Conservation (phyloP, 371 early-diverging fungal species). For the Batrachochytrium dendrobatidis region DNA sequence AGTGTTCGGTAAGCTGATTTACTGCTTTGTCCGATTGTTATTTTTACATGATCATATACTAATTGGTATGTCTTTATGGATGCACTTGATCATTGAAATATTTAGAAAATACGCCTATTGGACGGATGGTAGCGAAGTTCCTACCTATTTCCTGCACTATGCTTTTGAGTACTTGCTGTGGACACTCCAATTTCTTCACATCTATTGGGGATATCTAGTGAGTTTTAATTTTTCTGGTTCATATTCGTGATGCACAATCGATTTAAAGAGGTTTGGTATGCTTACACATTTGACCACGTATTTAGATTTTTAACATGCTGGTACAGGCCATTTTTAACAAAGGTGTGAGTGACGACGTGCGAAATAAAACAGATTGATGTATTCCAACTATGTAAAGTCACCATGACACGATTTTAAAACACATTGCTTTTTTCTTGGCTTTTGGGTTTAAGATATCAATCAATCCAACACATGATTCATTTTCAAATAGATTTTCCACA, state of each 20-base stretch:
- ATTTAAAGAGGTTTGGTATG: background rate
- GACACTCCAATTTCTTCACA: conserved; percentile 28
- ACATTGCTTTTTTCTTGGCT: too few species aligned
- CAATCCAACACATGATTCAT: background rate
- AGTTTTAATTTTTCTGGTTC: conserved; percentile 1
- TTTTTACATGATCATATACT: background rate
- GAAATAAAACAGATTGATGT: conserved; percentile 20
- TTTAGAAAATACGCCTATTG: conserved; percentile 4
- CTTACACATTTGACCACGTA: background rate
- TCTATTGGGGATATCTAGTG: conserved; percentile 39
- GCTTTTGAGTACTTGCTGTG: conserved; percentile 8
- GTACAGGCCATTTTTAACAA: conserved; percentile 21
- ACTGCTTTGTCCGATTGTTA: background rate
- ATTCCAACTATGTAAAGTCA: too few species aligned
- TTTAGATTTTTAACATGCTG: conserved; percentile 32
- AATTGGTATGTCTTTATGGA: background rate
- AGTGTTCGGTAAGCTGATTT: conserved; percentile 13
- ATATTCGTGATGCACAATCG: background rate
- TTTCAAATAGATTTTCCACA: too few species aligned
- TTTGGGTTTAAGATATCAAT: background rate
- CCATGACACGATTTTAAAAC: too few species aligned
- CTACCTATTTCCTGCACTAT: background rate
- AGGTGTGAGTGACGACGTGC: conserved; percentile 32
- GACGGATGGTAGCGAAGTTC: background rate
- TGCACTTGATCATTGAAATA: background rate